A percentile compares a stretch with the other conserved stretches of the same genome.
phyloP scores from a whole-genome alignment of 257 asterid genomes.

The Nicotiana noctiflora region DNA sequence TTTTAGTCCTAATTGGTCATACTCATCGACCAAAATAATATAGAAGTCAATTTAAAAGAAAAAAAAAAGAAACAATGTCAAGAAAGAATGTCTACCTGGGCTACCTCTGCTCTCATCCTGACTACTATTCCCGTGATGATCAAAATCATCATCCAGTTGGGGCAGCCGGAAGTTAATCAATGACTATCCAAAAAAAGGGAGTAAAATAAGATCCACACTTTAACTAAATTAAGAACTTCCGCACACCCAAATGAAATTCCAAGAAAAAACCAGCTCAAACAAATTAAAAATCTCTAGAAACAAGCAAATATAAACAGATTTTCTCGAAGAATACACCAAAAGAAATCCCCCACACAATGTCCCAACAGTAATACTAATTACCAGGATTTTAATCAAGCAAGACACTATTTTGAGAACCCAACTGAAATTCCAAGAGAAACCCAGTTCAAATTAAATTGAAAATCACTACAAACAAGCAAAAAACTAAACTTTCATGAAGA shows the following conservation, averaged over 20 bases:
- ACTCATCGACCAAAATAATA: neutral
- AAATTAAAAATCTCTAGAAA: conserved; percentile 6
- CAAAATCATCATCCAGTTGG: conserved; percentile 77
- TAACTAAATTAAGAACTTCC: neutral
- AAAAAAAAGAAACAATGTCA: neutral
- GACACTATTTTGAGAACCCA: neutral
- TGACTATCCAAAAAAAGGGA: conserved; percentile 42
- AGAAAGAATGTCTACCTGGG: conserved; percentile 52
- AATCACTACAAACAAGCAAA: neutral
- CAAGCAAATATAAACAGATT: neutral
- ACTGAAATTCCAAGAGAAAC: conserved; percentile 8
- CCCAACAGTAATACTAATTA: neutral
- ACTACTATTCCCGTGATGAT: conserved; percentile 87
- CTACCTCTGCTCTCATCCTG: conserved; percentile 98
- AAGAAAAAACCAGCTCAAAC: conserved; percentile 18
- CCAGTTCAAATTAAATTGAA: conserved; percentile 2
- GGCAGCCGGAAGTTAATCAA: conserved; percentile 94
- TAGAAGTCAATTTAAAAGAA: conserved; percentile 6
- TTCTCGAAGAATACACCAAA: neutral
- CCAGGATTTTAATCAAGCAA: neutral
- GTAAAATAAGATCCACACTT: neutral
- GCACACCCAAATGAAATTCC: neutral
- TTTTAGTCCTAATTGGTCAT: neutral
- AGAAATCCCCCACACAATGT: neutral
- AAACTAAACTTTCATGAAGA: neutral